phyloP scores from a whole-genome alignment of 495 filamentous ascomycete species.

The Massariosphaeria phaeospora region DNA sequence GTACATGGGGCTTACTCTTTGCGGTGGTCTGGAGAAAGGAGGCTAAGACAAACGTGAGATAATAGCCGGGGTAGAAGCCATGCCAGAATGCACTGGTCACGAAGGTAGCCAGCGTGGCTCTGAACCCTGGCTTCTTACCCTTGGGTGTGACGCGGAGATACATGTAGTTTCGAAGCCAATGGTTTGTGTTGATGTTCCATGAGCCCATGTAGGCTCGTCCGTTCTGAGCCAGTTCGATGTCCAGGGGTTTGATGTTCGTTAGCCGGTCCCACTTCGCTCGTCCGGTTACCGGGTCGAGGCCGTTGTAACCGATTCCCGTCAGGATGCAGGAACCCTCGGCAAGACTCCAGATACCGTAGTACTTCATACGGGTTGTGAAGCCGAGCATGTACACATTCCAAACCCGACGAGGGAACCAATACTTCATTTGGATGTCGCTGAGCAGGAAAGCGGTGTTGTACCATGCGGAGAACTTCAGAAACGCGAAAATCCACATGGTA shows the following conservation, averaged over 20 bases:
- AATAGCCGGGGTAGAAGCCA: constrained; percentile 96
- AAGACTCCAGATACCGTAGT: constrained; percentile 91
- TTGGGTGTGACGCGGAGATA: constrained; percentile 93
- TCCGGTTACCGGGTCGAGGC: constrained; percentile 75
- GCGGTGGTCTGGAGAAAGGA: constrained; percentile 87
- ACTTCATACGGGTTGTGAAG: constrained; percentile 77
- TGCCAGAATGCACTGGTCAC: constrained; percentile 95
- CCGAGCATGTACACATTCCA: constrained; percentile 77
- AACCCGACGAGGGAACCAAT: constrained; percentile 64
- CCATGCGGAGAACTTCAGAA: constrained; percentile 65
- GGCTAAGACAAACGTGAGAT: constrained; percentile 81
- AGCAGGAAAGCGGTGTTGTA: constrained; percentile 61
- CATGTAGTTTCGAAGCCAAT: constrained; percentile 92
- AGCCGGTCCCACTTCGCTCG: constrained; percentile 84
- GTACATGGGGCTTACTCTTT: constrained; percentile 64
- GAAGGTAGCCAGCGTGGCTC: constrained; percentile 91
- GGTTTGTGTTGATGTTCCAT: constrained; percentile 99
- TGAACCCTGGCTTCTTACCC: constrained; percentile 93
- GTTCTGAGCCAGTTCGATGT: constrained; percentile 85
- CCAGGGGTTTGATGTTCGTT: constrained; percentile 77
- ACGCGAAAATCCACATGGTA: constrained; percentile 71
- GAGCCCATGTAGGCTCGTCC: constrained; percentile 77
- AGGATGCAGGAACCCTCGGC: constrained; percentile 95
- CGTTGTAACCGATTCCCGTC: constrained; percentile 89
- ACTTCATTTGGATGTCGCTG: constrained; percentile 56